A percentile compares a stretch with the other conserved stretches of the same genome.
Conservation (phyloP, 2,329 filamentous ascomycete genomes). For the Zasmidium angulare region DNA sequence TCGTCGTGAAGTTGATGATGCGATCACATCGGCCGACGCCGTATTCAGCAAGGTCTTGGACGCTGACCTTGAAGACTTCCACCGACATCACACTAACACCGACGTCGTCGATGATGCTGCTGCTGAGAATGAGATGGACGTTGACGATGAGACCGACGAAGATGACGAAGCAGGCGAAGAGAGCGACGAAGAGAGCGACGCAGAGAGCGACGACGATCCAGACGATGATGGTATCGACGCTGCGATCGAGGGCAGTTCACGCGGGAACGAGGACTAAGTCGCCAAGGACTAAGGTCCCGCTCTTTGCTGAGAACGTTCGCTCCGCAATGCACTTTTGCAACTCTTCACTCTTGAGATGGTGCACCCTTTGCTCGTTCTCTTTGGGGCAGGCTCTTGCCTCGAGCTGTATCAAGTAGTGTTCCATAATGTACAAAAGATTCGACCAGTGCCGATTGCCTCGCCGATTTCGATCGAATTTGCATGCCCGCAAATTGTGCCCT, state of each 20-base stretch:
- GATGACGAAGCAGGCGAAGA: constrained; percentile 10
- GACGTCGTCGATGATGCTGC: no score
- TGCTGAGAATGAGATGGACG: constrained; percentile 7
- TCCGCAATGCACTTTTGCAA: no score
- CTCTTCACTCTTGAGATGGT: not conserved
- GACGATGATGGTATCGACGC: not conserved
- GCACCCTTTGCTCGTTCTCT: not conserved
- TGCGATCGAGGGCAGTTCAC: not conserved
- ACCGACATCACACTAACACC: no score
- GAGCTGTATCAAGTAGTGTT: not conserved
- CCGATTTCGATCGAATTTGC: no score
- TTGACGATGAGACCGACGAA: constrained; percentile 4
- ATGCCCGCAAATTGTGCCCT: no score
- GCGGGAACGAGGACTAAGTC: not conserved
- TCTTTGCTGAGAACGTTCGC: no score
- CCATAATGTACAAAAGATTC: not conserved
- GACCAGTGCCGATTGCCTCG: not conserved
- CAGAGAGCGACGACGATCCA: not conserved
- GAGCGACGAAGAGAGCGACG: constrained; percentile 1
- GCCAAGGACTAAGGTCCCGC: not conserved
- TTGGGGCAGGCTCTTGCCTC: not conserved
- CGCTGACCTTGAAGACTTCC: constrained; percentile 20
- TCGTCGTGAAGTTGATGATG: constrained; percentile 22
- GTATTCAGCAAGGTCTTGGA: constrained; percentile 19
- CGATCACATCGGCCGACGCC: constrained; percentile 16